Evolutionary conservation across 176 grass and related monocot genomes (phyloP).

Genomic region (Cenchrus purpureus): DNA sequence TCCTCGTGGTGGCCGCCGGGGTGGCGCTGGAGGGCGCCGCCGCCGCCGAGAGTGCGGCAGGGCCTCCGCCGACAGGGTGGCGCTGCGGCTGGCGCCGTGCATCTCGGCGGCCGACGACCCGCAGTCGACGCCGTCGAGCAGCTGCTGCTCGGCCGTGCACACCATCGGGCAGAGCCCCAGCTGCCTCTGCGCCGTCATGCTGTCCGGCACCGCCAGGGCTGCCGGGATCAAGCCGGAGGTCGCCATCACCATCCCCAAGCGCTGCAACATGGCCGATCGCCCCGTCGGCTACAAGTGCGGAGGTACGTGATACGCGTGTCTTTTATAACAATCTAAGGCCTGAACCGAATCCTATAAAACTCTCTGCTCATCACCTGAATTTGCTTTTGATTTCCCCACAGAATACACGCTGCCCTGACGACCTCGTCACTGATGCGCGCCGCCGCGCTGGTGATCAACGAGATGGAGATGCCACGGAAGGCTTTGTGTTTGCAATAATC

Average conservation of each 20-base stretch:
- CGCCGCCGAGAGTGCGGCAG: conserved; percentile 59
- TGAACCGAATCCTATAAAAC: background rate
- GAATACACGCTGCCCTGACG: conserved; percentile 45
- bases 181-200: conserved; percentile 69
- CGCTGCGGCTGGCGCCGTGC: conserved; percentile 53
- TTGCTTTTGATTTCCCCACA: background rate
- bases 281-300: conserved; percentile 69
- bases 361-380: background rate
- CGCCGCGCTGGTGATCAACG: background rate
- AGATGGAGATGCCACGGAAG: background rate
- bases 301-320: conserved; percentile 4
- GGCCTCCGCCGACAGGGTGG: conserved; percentile 32
- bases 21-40: background rate
- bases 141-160: conserved; percentile 58
- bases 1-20: background rate
- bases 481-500: conserved; percentile 6
- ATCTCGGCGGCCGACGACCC: conserved; percentile 47
- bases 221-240: conserved; percentile 53
- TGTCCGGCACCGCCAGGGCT: conserved; percentile 53
- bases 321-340: background rate
- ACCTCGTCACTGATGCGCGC: background rate
- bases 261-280: conserved; percentile 58
- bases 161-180: conserved; percentile 52
- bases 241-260: conserved; percentile 61
- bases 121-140: conserved; percentile 22